Evolutionary conservation across 495 filamentous ascomycete genomes (phyloP).

Genomic region (Corynascus novoguineensis): DNA sequence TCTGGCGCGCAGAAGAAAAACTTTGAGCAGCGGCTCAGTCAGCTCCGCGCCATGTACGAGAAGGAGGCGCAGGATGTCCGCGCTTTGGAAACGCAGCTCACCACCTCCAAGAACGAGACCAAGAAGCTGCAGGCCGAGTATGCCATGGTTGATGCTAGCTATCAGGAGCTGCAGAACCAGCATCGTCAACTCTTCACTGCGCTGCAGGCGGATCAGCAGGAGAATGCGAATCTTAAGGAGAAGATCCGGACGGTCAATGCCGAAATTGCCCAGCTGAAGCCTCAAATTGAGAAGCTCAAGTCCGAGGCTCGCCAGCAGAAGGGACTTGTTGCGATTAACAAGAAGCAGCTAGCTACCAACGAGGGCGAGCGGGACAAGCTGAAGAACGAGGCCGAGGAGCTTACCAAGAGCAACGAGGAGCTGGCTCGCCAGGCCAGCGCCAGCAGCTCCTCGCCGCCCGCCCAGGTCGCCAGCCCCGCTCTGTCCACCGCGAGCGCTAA

Average conservation of each 20-base stretch:
- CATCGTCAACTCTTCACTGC: constrained; percentile 68
- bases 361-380: constrained; percentile 83
- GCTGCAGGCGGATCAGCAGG: constrained; percentile 79
- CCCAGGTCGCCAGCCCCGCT: constrained; percentile 57
- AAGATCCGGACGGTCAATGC: constrained; percentile 74
- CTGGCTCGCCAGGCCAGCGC: constrained; percentile 40
- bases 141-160: constrained; percentile 70
- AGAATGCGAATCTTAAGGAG: constrained; percentile 82
- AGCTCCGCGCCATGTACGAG: constrained; percentile 82
- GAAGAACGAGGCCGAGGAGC: constrained; percentile 66
- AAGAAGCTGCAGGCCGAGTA: constrained; percentile 76
- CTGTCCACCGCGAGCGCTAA: constrained; percentile 69
- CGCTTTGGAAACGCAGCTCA: constrained; percentile 75
- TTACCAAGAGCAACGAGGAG: constrained; percentile 59
- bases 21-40: constrained; percentile 79
- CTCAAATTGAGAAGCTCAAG: constrained; percentile 83
- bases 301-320: constrained; percentile 89
- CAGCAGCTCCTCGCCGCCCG: constrained; percentile 33
- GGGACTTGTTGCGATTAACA: constrained; percentile 92
- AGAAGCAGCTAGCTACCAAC: constrained; percentile 87
- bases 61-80: constrained; percentile 85
- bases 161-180: constrained; percentile 80
- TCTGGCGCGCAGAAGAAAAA: constrained; percentile 80
- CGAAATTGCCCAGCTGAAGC: constrained; percentile 75
- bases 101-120: constrained; percentile 67